phyloP scores from a whole-genome alignment of 768 basidiomycete species.

The Lentinula sp. region DNA sequence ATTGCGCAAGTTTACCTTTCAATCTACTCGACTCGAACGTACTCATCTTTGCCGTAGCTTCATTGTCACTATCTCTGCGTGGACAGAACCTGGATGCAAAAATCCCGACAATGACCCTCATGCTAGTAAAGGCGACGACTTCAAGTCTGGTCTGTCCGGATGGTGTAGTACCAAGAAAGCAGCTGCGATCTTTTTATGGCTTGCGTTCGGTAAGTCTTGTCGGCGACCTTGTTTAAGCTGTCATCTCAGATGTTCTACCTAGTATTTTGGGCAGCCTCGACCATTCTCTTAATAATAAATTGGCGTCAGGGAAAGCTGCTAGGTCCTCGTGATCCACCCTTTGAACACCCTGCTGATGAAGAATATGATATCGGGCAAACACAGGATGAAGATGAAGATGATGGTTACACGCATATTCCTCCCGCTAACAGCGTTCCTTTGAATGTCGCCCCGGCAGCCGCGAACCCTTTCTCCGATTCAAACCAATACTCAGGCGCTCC shows the following conservation, averaged over 20 bases:
- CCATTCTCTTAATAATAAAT: slow-evolving; percentile 59
- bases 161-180: slow-evolving; percentile 96
- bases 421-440: slow-evolving; percentile 25
- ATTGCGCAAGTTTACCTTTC: slow-evolving; percentile 55
- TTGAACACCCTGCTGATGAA: slow-evolving; percentile 49
- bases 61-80: slow-evolving; percentile 75
- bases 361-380: slow-evolving; percentile 36
- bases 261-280: slow-evolving; percentile 75
- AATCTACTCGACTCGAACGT: neutral
- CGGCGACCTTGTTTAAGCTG: neutral
- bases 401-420: slow-evolving; percentile 49
- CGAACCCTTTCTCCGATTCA: slow-evolving; percentile 48
- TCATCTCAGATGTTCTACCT: neutral
- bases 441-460: slow-evolving; percentile 15
- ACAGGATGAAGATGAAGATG: slow-evolving; percentile 48
- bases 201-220: slow-evolving; percentile 57
- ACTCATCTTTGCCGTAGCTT: slow-evolving; percentile 37
- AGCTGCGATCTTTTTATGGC: slow-evolving; percentile 85
- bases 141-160: slow-evolving; percentile 58
- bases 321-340: slow-evolving; percentile 67
- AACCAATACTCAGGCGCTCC: slow-evolving; percentile 40
- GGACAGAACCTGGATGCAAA: slow-evolving; percentile 89
- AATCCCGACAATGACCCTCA: slow-evolving; percentile 77
- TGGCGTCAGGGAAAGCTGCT: slow-evolving; percentile 68
- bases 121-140: slow-evolving; percentile 58